Base-by-base conservation (phyloP, 1,139 yeast genomes). In the Diutina siamensis region DNA sequence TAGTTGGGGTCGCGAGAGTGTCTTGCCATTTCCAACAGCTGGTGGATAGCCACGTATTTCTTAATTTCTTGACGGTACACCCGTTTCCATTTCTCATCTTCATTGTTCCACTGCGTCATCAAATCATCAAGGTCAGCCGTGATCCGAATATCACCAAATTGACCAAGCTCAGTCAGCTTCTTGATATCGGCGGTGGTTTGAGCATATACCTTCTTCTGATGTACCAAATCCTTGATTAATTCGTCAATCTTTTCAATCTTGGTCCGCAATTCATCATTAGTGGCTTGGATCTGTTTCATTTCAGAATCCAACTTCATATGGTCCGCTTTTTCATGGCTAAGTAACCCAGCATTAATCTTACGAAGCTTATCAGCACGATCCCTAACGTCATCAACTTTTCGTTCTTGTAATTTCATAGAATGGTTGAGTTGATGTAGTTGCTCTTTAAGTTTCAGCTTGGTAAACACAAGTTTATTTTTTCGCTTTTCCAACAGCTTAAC, bases 21-120 rank as follows among this genome's bases (percentile, higher is more conserved):
- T 44, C 62, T 64, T n/a, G 62, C 58, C 35, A 55, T 52, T 46
- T 70, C 74, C 19, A 64, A 47, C 15, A 61, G 51, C 44, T 68
- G 64, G 45, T 61, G 65, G 3, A 60, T 47, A 2, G 60, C 49
- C 2, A 67, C 59, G 53, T 60, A 70, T 44, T 59, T 61, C 44
- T 62, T 58, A 38, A 70, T 59, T 40, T 63, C 71, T 3, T 52
- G 49, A 45, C 60, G 57, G 50, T 61, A 68, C 9, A 61, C 54
- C 5, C 56, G 56, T 44, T 55, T 61, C 72, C 74, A 70, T 13
- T 61, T 60, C 17, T 53, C 53, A 32, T 68, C 73, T 34, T 60
- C 54, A 32, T 60, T 62, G 34, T 58, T 59, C 46, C 61, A 56
- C 27, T 32, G 50, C 32, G 18, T 41, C 48, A 33, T 22, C 40